A percentile compares a stretch with the other conserved stretches of the same genome.
phyloP scores from a whole-genome alignment of 192 early-diverging fungal species.

The Coemansia sp. region DNA sequence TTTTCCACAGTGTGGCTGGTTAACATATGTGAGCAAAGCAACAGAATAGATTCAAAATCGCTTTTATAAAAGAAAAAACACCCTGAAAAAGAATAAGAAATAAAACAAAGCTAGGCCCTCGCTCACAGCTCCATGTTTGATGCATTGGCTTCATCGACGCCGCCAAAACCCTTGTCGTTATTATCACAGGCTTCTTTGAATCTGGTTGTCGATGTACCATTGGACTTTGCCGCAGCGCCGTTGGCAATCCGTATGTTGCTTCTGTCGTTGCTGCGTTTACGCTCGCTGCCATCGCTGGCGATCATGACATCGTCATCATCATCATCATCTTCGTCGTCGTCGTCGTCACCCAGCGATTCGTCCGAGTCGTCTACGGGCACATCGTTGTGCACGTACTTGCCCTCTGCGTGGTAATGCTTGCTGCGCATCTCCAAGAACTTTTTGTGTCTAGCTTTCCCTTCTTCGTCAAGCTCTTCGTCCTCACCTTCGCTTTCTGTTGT shows the following conservation, averaged over 20 bases:
- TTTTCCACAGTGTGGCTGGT: no score
- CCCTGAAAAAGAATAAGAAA: background rate
- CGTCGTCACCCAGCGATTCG: conserved; percentile 51
- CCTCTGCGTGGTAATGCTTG: conserved; percentile 77
- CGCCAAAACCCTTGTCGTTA: background rate
- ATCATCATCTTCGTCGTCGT: conserved; percentile 33
- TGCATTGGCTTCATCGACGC: conserved; percentile 26
- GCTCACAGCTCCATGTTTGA: conserved; percentile 31
- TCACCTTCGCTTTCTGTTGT: conserved; percentile 46
- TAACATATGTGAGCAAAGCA: background rate
- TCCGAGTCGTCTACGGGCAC: conserved; percentile 58
- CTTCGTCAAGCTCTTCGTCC: conserved; percentile 31
- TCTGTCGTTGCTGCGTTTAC: background rate
- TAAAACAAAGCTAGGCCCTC: background rate
- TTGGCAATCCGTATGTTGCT: background rate
- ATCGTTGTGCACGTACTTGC: conserved; percentile 48
- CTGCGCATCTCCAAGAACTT: conserved; percentile 76
- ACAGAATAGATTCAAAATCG: background rate
- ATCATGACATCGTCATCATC: conserved; percentile 17
- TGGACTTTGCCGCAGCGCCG: background rate
- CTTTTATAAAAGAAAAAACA: conserved; percentile 9
- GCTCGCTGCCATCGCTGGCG: no score
- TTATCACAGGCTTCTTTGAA: conserved; percentile 16
- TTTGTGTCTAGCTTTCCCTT: conserved; percentile 60
- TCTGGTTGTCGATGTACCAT: conserved; percentile 5